These are phyloP conservation scores for Ceratocystis colombiana DNA, from an alignment of 2,329 filamentous ascomycete species.

Conservation along the genomic window DNA sequence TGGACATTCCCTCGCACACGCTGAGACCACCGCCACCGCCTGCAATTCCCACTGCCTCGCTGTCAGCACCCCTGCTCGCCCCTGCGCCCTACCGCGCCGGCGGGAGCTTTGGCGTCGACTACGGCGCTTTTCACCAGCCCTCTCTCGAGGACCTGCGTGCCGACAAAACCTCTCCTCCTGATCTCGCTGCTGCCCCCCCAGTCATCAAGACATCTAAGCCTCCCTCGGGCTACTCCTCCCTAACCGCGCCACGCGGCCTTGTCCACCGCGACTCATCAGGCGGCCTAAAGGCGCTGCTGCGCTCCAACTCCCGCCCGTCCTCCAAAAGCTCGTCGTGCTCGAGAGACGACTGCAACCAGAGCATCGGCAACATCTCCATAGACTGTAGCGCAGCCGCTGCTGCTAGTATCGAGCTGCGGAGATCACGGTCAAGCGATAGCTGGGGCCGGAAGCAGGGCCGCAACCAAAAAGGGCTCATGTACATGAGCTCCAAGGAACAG, in stretches of 20 bases:
- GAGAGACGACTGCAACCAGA: conserved; percentile 49
- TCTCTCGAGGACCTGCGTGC: conserved; percentile 39
- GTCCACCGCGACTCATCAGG: conserved; percentile 40
- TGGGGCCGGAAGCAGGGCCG: conserved; percentile 50
- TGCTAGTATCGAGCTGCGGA: conserved; percentile 42
- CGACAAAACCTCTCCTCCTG: conserved; percentile 41
- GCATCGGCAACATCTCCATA: conserved; percentile 55
- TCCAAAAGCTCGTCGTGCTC: conserved; percentile 49
- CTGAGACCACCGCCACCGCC: conserved; percentile 20
- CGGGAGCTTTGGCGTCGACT: conserved; percentile 61
- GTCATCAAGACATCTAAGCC: conserved; percentile 73
- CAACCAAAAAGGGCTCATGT: conserved; percentile 52
- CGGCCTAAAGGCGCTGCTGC: conserved; percentile 51
- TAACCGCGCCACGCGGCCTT: conserved; percentile 54
- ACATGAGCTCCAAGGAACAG: conserved; percentile 62
- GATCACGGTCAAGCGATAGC: conserved; percentile 49
- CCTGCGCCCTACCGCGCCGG: conserved; percentile 25
- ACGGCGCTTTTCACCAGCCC: conserved; percentile 52
- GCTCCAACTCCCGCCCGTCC: conserved; percentile 48
- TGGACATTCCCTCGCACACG: conserved; percentile 12
- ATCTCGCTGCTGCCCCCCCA: conserved; percentile 54
- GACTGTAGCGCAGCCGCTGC: conserved; percentile 40
- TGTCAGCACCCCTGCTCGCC: conserved; percentile 17
- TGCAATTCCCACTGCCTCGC: conserved; percentile 8
- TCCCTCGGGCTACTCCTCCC: conserved; percentile 61